phyloP scores from a whole-genome alignment of 441 rosid species.

The Rhodomyrtus psidioides region DNA sequence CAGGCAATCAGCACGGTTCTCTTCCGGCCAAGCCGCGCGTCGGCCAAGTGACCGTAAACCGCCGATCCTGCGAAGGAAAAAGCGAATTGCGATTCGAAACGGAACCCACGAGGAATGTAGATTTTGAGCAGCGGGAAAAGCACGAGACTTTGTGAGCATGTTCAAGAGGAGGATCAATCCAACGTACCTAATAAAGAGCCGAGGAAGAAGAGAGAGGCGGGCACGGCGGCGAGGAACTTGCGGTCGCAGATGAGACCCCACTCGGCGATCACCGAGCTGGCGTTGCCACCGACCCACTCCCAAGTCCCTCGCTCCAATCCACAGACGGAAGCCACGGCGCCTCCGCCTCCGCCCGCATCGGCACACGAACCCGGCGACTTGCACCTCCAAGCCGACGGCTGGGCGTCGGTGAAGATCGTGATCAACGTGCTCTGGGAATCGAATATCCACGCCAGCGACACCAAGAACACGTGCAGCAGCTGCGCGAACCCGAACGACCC shows the following conservation, averaged over 20 bases:
- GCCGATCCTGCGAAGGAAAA: constrained; percentile 36
- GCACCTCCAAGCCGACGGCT: constrained; percentile 33
- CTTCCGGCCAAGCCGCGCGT: constrained; percentile 50
- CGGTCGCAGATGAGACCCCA: constrained; percentile 58
- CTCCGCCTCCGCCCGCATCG: neutral
- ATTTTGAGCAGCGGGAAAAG: neutral
- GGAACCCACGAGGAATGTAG: neutral
- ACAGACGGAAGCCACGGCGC: constrained; percentile 20
- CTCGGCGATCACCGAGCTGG: constrained; percentile 42
- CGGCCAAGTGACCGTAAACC: constrained; percentile 48
- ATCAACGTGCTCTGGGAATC: constrained; percentile 55
- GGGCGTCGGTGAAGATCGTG: constrained; percentile 62
- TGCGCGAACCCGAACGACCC: constrained; percentile 59
- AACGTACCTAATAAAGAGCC: constrained; percentile 44
- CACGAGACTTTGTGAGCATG: neutral
- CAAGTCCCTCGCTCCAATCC: constrained; percentile 30
- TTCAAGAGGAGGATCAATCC: neutral
- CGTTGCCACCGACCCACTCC: constrained; percentile 52
- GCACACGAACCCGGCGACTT: neutral
- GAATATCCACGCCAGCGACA: constrained; percentile 59
- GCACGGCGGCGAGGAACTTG: constrained; percentile 57
- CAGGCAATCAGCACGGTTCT: constrained; percentile 40
- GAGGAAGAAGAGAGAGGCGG: constrained; percentile 60
- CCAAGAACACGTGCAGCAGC: constrained; percentile 48
- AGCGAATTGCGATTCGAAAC: neutral